A percentile compares a stretch with the other conserved stretches of the same genome.
Conservation (phyloP, 2,329 filamentous ascomycete species). For the Elsinoe batatas region DNA sequence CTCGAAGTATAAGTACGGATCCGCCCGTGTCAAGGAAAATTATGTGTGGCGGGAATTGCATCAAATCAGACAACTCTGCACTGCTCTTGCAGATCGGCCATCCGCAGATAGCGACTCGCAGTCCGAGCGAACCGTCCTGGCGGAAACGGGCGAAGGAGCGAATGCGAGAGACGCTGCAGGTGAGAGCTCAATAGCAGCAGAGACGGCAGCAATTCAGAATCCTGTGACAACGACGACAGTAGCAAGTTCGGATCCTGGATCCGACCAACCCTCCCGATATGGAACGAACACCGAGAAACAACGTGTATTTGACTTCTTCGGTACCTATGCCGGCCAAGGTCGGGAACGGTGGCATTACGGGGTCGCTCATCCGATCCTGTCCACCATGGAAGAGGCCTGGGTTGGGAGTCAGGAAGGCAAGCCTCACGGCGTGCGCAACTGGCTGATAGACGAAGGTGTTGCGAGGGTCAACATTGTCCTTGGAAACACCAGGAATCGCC, state of each 20-base stretch:
- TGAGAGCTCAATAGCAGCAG: too few relatives aligned
- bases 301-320: conserved; percentile 26
- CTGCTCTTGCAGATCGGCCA: background rate
- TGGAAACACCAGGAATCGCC: conserved; percentile 20
- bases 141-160: too few relatives aligned
- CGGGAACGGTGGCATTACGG: conserved; percentile 30
- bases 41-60: background rate
- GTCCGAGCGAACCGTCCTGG: too few relatives aligned
- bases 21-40: background rate
- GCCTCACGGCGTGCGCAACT: conserved; percentile 22
- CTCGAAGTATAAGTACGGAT: background rate
- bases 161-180: too few relatives aligned
- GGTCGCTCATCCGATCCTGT: conserved; percentile 34
- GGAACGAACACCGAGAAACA: background rate
- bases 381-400: conserved; percentile 33
- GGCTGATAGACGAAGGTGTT: conserved; percentile 27
- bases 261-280: background rate
- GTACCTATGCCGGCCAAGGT: conserved; percentile 33
- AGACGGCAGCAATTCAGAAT: too few relatives aligned
- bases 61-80: background rate
- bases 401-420: conserved; percentile 25
- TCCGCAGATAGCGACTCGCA: background rate
- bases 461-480: conserved; percentile 29
- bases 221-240: too few relatives aligned
- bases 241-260: too few relatives aligned